These are phyloP conservation scores for Pythium rhizo-oryzae DNA, from an alignment of 352 stramenopile species.

Conservation along the genomic window DNA sequence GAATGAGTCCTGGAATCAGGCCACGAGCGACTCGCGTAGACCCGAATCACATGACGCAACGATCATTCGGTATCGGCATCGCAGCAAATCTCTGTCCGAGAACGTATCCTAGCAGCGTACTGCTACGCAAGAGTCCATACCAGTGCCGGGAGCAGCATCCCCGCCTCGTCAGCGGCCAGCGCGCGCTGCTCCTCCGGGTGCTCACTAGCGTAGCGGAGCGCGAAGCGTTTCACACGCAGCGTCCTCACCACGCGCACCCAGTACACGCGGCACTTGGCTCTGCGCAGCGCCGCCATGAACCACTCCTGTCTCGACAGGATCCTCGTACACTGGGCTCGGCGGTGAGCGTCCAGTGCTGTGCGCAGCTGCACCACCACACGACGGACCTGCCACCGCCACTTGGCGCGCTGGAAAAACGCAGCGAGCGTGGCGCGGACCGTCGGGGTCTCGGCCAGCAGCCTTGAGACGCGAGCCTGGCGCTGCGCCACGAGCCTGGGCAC, in stretches of 20 bases:
- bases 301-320: not conserved
- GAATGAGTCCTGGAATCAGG: too few species aligned
- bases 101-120: too few species aligned
- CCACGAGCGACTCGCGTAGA: too few species aligned
- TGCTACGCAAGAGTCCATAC: too few species aligned
- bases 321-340: not conserved
- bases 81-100: too few species aligned
- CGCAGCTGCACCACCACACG: not conserved
- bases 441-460: too few species aligned
- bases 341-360: not conserved
- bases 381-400: not conserved
- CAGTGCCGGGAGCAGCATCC: slow-evolving; percentile 16
- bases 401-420: not conserved
- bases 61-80: too few species aligned
- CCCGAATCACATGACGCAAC: too few species aligned
- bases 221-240: slow-evolving; percentile 21
- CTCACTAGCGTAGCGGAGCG: slow-evolving; percentile 16
- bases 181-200: slow-evolving; percentile 20
- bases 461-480: too few species aligned
- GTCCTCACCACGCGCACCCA: slow-evolving; percentile 9
- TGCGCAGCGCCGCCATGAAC: slow-evolving; percentile 8
- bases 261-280: not conserved
- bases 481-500: too few species aligned
- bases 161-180: slow-evolving; percentile 16
- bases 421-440: too few species aligned